phyloP scores from a whole-genome alignment of 169 alveolate species.

The Plasmodium relictum region DNA sequence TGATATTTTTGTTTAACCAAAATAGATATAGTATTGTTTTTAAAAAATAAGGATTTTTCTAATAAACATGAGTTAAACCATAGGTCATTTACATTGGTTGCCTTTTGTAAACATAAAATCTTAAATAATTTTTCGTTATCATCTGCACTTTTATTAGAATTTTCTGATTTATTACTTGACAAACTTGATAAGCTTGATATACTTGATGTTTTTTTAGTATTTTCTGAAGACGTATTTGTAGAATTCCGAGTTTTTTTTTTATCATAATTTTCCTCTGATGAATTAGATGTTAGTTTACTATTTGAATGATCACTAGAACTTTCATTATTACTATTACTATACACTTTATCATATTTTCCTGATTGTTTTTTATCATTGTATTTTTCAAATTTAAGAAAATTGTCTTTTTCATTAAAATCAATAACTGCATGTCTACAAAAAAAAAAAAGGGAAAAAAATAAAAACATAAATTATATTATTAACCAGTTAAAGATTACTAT shows the following conservation, averaged over 20 bases:
- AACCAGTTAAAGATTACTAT: too few species aligned
- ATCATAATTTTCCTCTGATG: constrained; percentile 26
- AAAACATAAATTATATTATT: not conserved
- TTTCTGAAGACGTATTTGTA: constrained; percentile 12
- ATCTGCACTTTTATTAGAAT: constrained; percentile 24
- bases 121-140: constrained; percentile 54
- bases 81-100: constrained; percentile 56
- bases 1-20: constrained; percentile 56
- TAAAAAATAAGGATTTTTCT: constrained; percentile 34
- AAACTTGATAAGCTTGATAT: not conserved
- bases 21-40: constrained; percentile 34
- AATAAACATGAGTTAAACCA: constrained; percentile 71
- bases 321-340: constrained; percentile 4
- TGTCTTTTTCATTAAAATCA: constrained; percentile 55
- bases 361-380: not conserved
- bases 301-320: constrained; percentile 15
- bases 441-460: not conserved
- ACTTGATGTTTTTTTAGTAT: constrained; percentile 32
- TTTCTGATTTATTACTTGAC: constrained; percentile 35
- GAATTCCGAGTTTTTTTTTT: constrained; percentile 10
- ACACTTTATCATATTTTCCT: not conserved
- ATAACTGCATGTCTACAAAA: constrained; percentile 49
- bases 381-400: constrained; percentile 1
- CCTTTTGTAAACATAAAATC: constrained; percentile 48
- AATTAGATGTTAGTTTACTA: constrained; percentile 8